These are phyloP conservation scores for Chamaenerion angustifolium DNA, from an alignment of 345 rosid species.

Conservation along the genomic window DNA sequence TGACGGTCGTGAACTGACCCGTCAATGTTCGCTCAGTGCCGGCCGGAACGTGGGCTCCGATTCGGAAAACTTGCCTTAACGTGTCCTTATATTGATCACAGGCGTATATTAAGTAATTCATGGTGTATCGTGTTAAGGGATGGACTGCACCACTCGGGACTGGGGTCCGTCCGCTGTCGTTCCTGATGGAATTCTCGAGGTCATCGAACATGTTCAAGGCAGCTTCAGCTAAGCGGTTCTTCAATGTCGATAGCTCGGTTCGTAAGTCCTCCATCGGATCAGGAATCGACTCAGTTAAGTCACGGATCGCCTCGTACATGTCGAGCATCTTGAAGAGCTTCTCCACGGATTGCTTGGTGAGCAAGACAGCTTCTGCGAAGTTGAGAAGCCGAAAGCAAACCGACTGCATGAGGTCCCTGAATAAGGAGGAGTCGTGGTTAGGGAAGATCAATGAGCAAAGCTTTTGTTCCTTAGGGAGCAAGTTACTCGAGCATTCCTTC, in stretches of 20 bases:
- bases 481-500: conserved; percentile 29
- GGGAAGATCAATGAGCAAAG: conserved; percentile 35
- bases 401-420: conserved; percentile 30
- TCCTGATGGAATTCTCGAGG: conserved; percentile 61
- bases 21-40: conserved; percentile 23
- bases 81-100: conserved; percentile 58
- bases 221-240: conserved; percentile 42
- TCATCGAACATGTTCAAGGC: conserved; percentile 52
- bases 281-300: conserved; percentile 20
- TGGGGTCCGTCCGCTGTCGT: conserved; percentile 41
- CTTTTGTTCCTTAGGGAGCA: conserved; percentile 36
- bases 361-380: conserved; percentile 47
- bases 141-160: conserved; percentile 82
- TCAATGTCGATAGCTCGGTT: conserved; percentile 22
- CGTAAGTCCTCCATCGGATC: conserved; percentile 19
- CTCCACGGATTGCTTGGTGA: conserved; percentile 55
- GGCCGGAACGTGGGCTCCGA: too few species aligned
- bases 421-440: conserved; percentile 15
- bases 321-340: conserved; percentile 74
- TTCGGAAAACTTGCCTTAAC: conserved; percentile 44
- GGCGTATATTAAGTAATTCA: conserved; percentile 71
- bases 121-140: conserved; percentile 74
- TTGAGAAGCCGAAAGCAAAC: conserved; percentile 41
- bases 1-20: conserved; percentile 26
- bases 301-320: conserved; percentile 58